These are phyloP conservation scores for Gnomoniopsis sp. DNA, from an alignment of 2,329 filamentous ascomycete species.

Conservation along the genomic window DNA sequence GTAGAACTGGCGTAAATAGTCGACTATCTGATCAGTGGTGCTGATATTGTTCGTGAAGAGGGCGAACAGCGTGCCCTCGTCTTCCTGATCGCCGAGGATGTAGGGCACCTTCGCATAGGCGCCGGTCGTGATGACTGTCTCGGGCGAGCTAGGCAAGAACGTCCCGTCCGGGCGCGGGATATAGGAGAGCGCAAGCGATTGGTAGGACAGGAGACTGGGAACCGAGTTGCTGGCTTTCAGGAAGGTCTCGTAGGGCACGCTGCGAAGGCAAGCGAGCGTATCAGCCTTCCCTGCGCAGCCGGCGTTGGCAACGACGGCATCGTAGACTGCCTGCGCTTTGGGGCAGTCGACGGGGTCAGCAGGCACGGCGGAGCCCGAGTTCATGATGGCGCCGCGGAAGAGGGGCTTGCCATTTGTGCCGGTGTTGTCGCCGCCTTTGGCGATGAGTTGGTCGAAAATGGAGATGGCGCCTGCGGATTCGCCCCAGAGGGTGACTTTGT, in stretches of 20 bases:
- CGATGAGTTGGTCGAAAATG: slow-evolving; percentile 70
- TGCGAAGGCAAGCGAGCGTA: slow-evolving; percentile 64
- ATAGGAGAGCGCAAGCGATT: slow-evolving; percentile 67
- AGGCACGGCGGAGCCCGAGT: slow-evolving; percentile 63
- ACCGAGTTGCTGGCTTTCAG: slow-evolving; percentile 67
- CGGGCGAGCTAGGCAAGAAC: slow-evolving; percentile 59
- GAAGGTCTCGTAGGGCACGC: slow-evolving; percentile 55
- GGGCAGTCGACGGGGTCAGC: slow-evolving; percentile 60
- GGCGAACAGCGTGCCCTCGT: slow-evolving; percentile 73
- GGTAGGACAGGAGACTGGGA: slow-evolving; percentile 64
- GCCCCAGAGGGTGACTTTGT: slow-evolving; percentile 78
- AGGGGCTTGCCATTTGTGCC: slow-evolving; percentile 70
- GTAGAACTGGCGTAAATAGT: slow-evolving; percentile 59
- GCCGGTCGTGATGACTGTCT: slow-evolving; percentile 49
- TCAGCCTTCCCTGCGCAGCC: slow-evolving; percentile 58
- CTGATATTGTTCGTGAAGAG: slow-evolving; percentile 68
- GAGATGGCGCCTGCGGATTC: slow-evolving; percentile 71
- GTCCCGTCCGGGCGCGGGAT: slow-evolving; percentile 69
- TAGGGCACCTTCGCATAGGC: slow-evolving; percentile 46
- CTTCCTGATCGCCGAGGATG: slow-evolving; percentile 71
- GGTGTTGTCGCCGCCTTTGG: slow-evolving; percentile 68
- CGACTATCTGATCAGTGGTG: slow-evolving; percentile 52
- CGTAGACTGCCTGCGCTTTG: slow-evolving; percentile 64
- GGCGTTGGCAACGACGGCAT: slow-evolving; percentile 55
- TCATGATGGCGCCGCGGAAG: slow-evolving; percentile 77